Percentiles rank a stretch among this genome's conserved stretches.
Evolutionary conservation across 495 filamentous ascomycete genomes (phyloP).

Genomic region (Penicillium diatomitis): DNA sequence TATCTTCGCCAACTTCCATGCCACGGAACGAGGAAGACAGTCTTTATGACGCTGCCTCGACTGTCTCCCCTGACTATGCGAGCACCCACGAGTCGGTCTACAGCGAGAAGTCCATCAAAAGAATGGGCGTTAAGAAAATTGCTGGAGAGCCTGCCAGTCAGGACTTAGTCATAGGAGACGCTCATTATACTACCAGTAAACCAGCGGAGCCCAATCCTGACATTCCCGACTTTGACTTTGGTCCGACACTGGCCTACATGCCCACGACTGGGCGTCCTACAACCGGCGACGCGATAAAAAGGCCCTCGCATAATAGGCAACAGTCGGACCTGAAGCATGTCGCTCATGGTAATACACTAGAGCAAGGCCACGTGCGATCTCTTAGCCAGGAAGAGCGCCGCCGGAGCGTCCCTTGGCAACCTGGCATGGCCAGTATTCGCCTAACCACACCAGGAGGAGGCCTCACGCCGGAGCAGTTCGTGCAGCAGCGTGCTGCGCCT

Average conservation of each 20-base stretch:
- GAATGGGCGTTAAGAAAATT: constrained; percentile 75
- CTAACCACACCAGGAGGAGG: constrained; percentile 36
- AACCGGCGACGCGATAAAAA: constrained; percentile 29
- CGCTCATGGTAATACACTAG: constrained; percentile 19
- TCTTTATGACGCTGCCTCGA: constrained; percentile 42
- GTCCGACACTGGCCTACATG: constrained; percentile 62
- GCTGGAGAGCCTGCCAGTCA: constrained; percentile 54
- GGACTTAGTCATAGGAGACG: constrained; percentile 52
- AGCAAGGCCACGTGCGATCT: constrained; percentile 28
- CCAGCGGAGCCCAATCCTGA: constrained; percentile 31
- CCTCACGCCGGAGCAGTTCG: constrained; percentile 67
- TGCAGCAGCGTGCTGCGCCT: constrained; percentile 69
- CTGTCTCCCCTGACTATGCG: constrained; percentile 52
- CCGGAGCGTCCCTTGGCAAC: constrained; percentile 71
- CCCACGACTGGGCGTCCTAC: constrained; percentile 40
- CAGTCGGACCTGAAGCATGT: constrained; percentile 24
- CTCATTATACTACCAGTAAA: constrained; percentile 39
- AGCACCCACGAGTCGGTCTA: constrained; percentile 60
- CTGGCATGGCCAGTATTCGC: constrained; percentile 46
- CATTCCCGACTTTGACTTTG: constrained; percentile 79
- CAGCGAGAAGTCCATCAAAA: constrained; percentile 46
- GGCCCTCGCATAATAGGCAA: constrained; percentile 30
- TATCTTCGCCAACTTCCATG: constrained; percentile 24
- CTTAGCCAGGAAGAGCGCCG: constrained; percentile 40
- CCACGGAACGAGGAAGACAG: constrained; percentile 34